Percentiles rank a stretch among this genome's conserved stretches.
Conservation (phyloP, 73 alveolate genomes). For the Paramecium primaurelia region DNA sequence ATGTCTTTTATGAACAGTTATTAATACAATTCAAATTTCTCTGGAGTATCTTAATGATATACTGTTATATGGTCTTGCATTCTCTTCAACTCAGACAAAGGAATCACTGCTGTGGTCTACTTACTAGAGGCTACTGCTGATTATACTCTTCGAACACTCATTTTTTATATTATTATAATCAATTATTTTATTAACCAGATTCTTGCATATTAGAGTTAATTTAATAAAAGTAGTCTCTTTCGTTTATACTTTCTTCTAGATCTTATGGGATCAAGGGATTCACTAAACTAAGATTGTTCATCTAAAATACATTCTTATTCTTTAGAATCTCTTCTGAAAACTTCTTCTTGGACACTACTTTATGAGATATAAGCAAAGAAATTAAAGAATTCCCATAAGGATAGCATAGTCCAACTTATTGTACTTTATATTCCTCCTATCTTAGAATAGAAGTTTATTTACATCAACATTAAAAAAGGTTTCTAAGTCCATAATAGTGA, state of each 20-base stretch:
- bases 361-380: background rate
- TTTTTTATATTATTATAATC: background rate
- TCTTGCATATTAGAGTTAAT: background rate
- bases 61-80: constrained; percentile 32
- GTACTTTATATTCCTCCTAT: background rate
- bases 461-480: background rate
- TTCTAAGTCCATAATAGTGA: background rate
- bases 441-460: background rate
- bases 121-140: constrained; percentile 17
- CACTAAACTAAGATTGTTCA: background rate
- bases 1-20: background rate
- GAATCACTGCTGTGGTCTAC: background rate
- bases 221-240: background rate
- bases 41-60: background rate
- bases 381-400: background rate
- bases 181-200: background rate
- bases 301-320: background rate
- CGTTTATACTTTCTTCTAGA: background rate
- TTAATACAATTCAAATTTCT: constrained; percentile 42
- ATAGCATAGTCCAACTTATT: background rate
- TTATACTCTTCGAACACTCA: constrained; percentile 41
- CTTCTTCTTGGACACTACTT: background rate
- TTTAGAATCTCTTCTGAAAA: background rate
- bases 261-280: background rate
- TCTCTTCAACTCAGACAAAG: background rate